Base-by-base conservation (phyloP, 106 monocot genomes). In the Gastrodia elata region DNA sequence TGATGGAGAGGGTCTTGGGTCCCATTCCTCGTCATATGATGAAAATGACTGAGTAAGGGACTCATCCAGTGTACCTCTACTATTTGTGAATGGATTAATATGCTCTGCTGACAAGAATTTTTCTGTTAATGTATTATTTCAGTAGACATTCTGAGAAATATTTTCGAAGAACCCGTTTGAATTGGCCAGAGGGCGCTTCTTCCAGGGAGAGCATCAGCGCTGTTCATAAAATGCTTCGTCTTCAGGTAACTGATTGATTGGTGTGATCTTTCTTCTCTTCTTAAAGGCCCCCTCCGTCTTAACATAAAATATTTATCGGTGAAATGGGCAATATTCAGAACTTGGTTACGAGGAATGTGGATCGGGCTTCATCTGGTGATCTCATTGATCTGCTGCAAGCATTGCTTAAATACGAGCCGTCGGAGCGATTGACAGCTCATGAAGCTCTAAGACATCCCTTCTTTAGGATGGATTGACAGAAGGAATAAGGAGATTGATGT, bases 1-100 rank as follows among this genome's bases (percentile, higher is more conserved):
- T 94, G 93, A 94, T 94, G 93, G 93, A 94, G 81, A 85, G 85
- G 78, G 89, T 90, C 3, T 80, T 90, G 13, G 93, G 93, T 28
- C 82, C 90, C 55, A 48, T 94, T 34, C 93, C 93, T 14, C 73
- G 65, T 32, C 90, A 88, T 49, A 82, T 97, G 84, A 57, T 92
- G 40, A 90, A 77, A 69, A 84, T 73, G 83, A 88, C 87, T 24
- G 92, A 89, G 95, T 96, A 78, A 79, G 91, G 4, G 15, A 38
- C 65, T 5, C 7, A 38, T 35, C 8, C 3, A 9, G 9, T 18
- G 11, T 25, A 27, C 64, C n/a, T 22, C n/a, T 22, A 11, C 5
- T 14, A 6, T 8, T 22, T 61, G 57, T 0, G 57, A 27, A 41
- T 27, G 3, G 22, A n/a, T 9, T 14, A 42, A 0, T 9, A 42